Evolutionary conservation across 192 early-diverging fungal genomes (phyloP), one percentile per base, ranked within the genome.

Genomic region (Rhizophagus clarus): DNA sequence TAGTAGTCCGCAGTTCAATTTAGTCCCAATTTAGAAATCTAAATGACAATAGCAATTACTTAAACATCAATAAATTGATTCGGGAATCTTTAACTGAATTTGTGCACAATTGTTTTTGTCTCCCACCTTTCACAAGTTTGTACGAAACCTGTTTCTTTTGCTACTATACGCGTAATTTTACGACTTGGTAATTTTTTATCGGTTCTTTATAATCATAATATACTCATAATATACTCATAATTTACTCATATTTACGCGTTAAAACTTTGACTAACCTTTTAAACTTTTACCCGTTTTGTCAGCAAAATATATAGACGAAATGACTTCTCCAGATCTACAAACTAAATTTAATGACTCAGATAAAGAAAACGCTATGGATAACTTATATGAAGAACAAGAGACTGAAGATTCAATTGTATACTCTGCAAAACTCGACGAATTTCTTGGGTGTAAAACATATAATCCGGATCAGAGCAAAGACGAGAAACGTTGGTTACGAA

Each of bases 401-500:
- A 34, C 2, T 12, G 26, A 31, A 6, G 34, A 51, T 3, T 20
- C 42, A 28, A 2, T 45, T 75, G 10, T 22, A 29, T 31, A 12
- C 14, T 17, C 49, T 4, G 7, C 14, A 62, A 75, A 75, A 75
- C 11, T 10, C 4, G 76, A 77, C 45, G 14, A 77, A 28, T 22
- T 37, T 49, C 5, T 67, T 67, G 42, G 51, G 1, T 6, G 5
- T 20, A n/a, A 79, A 20, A 26, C n/a, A 7, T 79, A 68, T 79
- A 67, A 79, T n/a, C 77, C 77, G 5, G 68, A 79, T 22, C 77
- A 79, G 69, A 63, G 70, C 60, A 86, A 84, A 78, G 37, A 66
- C 22, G 80, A 86, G 49, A 83, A 83, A 67, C 61, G 85, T 10
- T 42, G 74, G 64, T 74, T 86, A 61, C 76, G 85, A 17, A 83